Base-by-base conservation (phyloP, 148 eudicot species). In the Nepenthes mirabilis region DNA sequence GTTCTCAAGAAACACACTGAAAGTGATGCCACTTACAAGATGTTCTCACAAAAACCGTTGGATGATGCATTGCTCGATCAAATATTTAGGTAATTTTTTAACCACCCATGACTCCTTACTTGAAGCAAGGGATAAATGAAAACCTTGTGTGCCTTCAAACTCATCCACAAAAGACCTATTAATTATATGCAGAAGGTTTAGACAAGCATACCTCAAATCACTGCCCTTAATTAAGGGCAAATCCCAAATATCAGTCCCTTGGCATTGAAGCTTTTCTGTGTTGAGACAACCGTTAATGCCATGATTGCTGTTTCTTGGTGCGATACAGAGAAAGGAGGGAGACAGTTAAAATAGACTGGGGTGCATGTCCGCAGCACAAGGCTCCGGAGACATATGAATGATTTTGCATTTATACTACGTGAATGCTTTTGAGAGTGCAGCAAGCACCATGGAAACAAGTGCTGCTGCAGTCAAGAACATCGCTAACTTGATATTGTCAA, bases 361-460 rank as follows among this genome's bases (percentile, higher is more conserved):
- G 74, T 34, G 98, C 98, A n/a, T 91, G 88, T 68, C 98, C 96
- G 67, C 94, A 83, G 68, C 88, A 88, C 70, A 68, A 79, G 14
- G 83, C 96, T 34, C 96, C 98, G 3, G 98, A 91, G 77, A 50
- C 56, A 66, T 91, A 80, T 68, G 80, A 96, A 91, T 67, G 82
- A 71, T 59, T 59, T 70, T 32, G 55, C 88, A 88, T 78, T 68
- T 91, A 62, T 91, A 91, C 77, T 91, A 91, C 67, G 75, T 93
- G 34, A 93, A 93, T 77, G 88, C 98, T 34, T 93, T 93, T 50
- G 98, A 93, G 78, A 93, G 82, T 72, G 98, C 95, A 56, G 95
- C 98, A 33, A 88, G 96, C 66, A 83, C 96, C 57, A 86, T 91
- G 96, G 96, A 91, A 68, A 86, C 95, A 2, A 76, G 98, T 59